Conservation (phyloP, 2,329 filamentous ascomycete species). For the Cyphellophora europaea region DNA sequence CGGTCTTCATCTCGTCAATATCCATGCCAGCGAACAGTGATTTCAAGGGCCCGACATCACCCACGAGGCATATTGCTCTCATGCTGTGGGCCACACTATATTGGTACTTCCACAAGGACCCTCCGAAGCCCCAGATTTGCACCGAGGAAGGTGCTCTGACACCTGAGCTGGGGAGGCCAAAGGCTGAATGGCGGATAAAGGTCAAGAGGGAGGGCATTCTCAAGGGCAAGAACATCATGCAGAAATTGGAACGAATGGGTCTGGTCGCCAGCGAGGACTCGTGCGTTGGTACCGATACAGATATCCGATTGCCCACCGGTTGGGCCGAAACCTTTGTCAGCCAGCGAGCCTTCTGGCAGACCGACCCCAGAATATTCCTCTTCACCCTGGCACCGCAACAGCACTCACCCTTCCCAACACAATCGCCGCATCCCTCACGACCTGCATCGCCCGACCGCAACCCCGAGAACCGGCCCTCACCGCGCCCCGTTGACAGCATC, state of each 20-base stretch:
- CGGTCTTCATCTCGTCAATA: slow-evolving; percentile 84
- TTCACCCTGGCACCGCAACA: slow-evolving; percentile 64
- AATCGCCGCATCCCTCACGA: slow-evolving; percentile 42
- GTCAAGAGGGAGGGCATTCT: slow-evolving; percentile 84
- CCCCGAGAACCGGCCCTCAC: slow-evolving; percentile 4
- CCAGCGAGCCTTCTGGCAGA: slow-evolving; percentile 79
- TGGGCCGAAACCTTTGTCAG: slow-evolving; percentile 80
- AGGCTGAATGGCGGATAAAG: slow-evolving; percentile 76
- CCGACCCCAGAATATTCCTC: slow-evolving; percentile 76
- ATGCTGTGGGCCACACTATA: slow-evolving; percentile 92
- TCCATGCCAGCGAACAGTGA: slow-evolving; percentile 73
- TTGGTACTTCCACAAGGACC: slow-evolving; percentile 92
- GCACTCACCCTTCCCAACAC: slow-evolving; percentile 35
- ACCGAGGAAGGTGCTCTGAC: slow-evolving; percentile 57
- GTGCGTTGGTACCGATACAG: slow-evolving; percentile 56
- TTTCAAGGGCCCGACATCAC: slow-evolving; percentile 69
- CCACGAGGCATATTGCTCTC: slow-evolving; percentile 85
- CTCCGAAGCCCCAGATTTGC: slow-evolving; percentile 56
- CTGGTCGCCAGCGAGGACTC: slow-evolving; percentile 69
- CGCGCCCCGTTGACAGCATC: slow-evolving; percentile 8
- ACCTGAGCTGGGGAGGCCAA: slow-evolving; percentile 60
- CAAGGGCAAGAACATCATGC: slow-evolving; percentile 69
- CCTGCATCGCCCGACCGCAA: slow-evolving; percentile 38
- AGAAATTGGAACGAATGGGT: slow-evolving; percentile 90
- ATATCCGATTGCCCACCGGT: slow-evolving; percentile 52